Evolutionary conservation across 1,139 yeast species (phyloP).

Genomic region (Candida dubliniensis): DNA sequence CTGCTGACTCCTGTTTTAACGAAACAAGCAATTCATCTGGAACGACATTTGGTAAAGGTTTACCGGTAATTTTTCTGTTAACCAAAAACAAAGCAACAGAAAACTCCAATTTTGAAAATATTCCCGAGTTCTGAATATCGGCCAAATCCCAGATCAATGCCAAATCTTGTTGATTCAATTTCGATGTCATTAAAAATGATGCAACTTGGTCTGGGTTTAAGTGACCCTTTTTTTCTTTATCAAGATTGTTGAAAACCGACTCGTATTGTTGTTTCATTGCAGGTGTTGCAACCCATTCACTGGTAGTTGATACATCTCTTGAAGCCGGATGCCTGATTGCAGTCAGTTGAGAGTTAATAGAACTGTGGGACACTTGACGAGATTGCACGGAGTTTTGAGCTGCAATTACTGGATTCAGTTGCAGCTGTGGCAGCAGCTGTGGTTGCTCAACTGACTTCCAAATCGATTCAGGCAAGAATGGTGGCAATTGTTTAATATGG

Average conservation of each 20-base stretch:
- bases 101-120: slow-evolving; percentile 78
- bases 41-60: slow-evolving; percentile 68
- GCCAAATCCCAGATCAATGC: slow-evolving; percentile 95
- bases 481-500: slow-evolving; percentile 66
- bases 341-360: slow-evolving; percentile 51
- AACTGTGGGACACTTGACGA: slow-evolving; percentile 45
- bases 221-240: slow-evolving; percentile 60
- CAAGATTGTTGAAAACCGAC: slow-evolving; percentile 72
- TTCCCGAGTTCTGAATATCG: slow-evolving; percentile 85
- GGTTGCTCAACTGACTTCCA: slow-evolving; percentile 56
- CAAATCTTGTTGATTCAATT: slow-evolving; percentile 77
- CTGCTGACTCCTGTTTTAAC: slow-evolving; percentile 23
- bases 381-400: slow-evolving; percentile 3
- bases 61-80: slow-evolving; percentile 78
- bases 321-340: slow-evolving; percentile 33
- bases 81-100: slow-evolving; percentile 92
- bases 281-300: slow-evolving; percentile 68
- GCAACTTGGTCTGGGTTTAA: slow-evolving; percentile 83
- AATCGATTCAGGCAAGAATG: slow-evolving; percentile 61
- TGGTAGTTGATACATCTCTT: slow-evolving; percentile 14
- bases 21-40: slow-evolving; percentile 53
- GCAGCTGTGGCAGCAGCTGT: neutral
- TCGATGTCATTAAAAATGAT: slow-evolving; percentile 83
- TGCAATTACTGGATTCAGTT: slow-evolving; percentile 12
- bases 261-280: slow-evolving; percentile 79